phyloP scores from a whole-genome alignment of 2,329 filamentous ascomycete species.

The Monilinia fructigena region DNA sequence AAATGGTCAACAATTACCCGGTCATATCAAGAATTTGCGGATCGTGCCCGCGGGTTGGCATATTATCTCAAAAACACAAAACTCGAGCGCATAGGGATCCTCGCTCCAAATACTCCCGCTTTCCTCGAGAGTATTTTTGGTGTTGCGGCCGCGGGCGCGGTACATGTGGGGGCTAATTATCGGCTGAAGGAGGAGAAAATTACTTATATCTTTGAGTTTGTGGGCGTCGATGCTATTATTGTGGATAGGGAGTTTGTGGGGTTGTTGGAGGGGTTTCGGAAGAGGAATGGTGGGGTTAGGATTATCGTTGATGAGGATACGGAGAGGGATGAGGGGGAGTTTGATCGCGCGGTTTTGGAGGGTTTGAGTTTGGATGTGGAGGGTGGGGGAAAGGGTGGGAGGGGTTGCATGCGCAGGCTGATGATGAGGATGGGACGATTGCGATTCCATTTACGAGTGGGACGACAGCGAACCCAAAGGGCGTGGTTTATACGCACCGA shows the following conservation, averaged over 20 bases:
- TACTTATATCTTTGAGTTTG: slow-evolving; percentile 83
- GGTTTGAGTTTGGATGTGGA: slow-evolving; percentile 70
- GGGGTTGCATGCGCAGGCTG: slow-evolving; percentile 64
- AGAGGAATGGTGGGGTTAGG: slow-evolving; percentile 60
- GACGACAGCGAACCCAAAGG: slow-evolving; percentile 88
- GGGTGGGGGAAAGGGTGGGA: slow-evolving; percentile 73
- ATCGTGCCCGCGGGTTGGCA: slow-evolving; percentile 81
- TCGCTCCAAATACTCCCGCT: slow-evolving; percentile 89
- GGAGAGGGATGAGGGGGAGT: slow-evolving; percentile 73
- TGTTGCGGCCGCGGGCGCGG: slow-evolving; percentile 75
- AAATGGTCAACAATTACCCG: slow-evolving; percentile 72
- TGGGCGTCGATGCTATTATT: slow-evolving; percentile 82
- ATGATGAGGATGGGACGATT: slow-evolving; percentile 78
- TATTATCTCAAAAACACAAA: slow-evolving; percentile 80
- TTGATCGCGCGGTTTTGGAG: slow-evolving; percentile 79
- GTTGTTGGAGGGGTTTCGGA: slow-evolving; percentile 66
- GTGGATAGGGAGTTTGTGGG: slow-evolving; percentile 77
- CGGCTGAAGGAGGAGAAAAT: slow-evolving; percentile 81
- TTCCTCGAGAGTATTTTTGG: slow-evolving; percentile 91
- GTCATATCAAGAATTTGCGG: slow-evolving; percentile 77
- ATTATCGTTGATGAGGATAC: slow-evolving; percentile 81
- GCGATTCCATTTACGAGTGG: slow-evolving; percentile 93
- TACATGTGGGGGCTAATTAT: slow-evolving; percentile 74
- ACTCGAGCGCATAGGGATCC: slow-evolving; percentile 75
- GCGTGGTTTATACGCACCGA: slow-evolving; percentile 87